phyloP scores from a whole-genome alignment of 2,329 filamentous ascomycete genomes.

The Arthrobotrys megalospora region DNA sequence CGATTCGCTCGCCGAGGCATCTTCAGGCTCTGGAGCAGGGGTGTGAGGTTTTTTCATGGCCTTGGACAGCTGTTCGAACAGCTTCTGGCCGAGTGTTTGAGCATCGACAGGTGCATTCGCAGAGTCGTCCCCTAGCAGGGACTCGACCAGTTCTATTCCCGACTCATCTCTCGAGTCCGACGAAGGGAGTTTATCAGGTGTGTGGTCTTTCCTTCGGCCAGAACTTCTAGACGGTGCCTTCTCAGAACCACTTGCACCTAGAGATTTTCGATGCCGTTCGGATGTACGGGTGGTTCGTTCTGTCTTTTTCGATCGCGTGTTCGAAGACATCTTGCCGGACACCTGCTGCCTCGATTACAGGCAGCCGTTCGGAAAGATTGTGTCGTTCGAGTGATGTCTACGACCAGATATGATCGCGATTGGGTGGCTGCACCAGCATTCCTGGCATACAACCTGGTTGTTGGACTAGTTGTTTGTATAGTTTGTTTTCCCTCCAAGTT shows the following conservation, averaged over 20 bases:
- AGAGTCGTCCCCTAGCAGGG: conserved; percentile 39
- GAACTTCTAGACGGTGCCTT: conserved; percentile 52
- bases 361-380: conserved; percentile 24
- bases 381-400: conserved; percentile 34
- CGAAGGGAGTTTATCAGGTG: conserved; percentile 41
- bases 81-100: conserved; percentile 49
- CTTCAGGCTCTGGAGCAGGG: conserved; percentile 59
- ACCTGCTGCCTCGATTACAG: conserved; percentile 9
- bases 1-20: conserved; percentile 42
- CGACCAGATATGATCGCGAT: conserved; percentile 61
- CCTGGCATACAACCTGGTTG: conserved; percentile 44
- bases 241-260: conserved; percentile 41
- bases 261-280: conserved; percentile 59
- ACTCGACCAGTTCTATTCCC: conserved; percentile 53
- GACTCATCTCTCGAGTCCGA: conserved; percentile 59
- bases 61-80: conserved; percentile 56
- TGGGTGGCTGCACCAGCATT: conserved; percentile 61
- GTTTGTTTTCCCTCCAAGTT: conserved; percentile 5
- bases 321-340: conserved; percentile 51
- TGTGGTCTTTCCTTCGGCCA: conserved; percentile 54
- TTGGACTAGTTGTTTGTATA: conserved; percentile 4
- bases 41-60: conserved; percentile 61
- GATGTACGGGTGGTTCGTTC: conserved; percentile 60
- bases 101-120: conserved; percentile 44
- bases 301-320: conserved; percentile 59